Evolutionary conservation across 805 yeast genomes (phyloP).

Genomic region (Clavispora fructus): DNA sequence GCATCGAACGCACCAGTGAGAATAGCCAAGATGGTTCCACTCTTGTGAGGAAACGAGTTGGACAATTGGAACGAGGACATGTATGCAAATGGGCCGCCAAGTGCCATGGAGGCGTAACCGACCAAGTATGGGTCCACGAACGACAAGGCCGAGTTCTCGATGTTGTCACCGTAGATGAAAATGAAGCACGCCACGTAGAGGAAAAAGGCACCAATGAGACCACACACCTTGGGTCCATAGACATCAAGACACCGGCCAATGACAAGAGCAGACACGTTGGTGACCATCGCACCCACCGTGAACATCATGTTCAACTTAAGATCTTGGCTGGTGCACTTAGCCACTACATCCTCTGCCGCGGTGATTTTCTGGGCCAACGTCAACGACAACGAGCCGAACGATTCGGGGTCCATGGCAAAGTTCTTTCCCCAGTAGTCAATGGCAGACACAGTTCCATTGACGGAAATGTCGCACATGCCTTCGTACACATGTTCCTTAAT

Average conservation of each 20-base stretch:
- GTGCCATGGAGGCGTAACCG: conserved; percentile 49
- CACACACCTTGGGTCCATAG: conserved; percentile 51
- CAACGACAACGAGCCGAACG: conserved; percentile 6
- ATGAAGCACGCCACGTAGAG: conserved; percentile 41
- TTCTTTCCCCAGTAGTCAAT: conserved; percentile 7
- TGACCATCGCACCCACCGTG: conserved; percentile 52
- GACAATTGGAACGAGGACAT: conserved; percentile 55
- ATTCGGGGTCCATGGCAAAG: conserved; percentile 8
- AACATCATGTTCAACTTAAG: conserved; percentile 54
- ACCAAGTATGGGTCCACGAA: conserved; percentile 46
- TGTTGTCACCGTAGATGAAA: conserved; percentile 37
- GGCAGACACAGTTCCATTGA: conserved; percentile 7
- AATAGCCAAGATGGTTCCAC: conserved; percentile 49
- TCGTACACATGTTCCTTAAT: conserved; percentile 46
- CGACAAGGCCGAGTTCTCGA: conserved; percentile 9
- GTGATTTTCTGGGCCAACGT: conserved; percentile 2
- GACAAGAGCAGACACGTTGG: conserved; percentile 48
- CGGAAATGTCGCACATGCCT: conserved; percentile 27
- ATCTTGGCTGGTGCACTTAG: conserved; percentile 49
- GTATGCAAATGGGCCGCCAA: conserved; percentile 55
- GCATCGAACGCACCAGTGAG: conserved; percentile 58
- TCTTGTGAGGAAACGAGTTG: conserved; percentile 49
- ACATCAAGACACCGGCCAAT: conserved; percentile 47
- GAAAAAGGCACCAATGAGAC: conserved; percentile 46
- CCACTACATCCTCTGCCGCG: conserved; percentile 19